phyloP scores from a whole-genome alignment of 768 basidiomycete species.

The Amanita jacksonii region DNA sequence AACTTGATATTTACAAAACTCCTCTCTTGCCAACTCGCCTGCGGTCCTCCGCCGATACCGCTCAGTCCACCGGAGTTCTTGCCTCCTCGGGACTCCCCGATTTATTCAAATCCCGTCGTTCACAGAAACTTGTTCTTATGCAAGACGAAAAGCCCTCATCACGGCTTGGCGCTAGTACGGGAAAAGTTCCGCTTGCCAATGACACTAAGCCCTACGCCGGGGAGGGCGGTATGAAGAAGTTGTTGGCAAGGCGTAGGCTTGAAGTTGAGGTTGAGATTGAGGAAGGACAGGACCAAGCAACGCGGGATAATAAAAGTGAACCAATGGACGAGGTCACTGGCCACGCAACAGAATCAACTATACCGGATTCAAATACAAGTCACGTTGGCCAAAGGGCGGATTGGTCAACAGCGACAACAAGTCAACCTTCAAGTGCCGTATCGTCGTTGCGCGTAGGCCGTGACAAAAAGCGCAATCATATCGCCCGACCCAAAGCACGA shows the following conservation, averaged over 20 bases:
- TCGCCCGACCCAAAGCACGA: slow-evolving; percentile 41
- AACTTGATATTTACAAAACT: slow-evolving; percentile 71
- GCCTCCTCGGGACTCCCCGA: slow-evolving; percentile 39
- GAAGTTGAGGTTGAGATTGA: slow-evolving; percentile 48
- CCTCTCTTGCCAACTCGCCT: slow-evolving; percentile 61
- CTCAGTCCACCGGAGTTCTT: slow-evolving; percentile 21
- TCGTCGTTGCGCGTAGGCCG: slow-evolving; percentile 65
- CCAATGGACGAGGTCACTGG: slow-evolving; percentile 20
- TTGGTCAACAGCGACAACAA: slow-evolving; percentile 23
- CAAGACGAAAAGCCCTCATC: slow-evolving; percentile 44
- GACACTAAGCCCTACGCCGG: slow-evolving; percentile 73
- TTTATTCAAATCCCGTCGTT: slow-evolving; percentile 49
- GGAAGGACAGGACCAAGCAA: slow-evolving; percentile 19
- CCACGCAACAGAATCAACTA: slow-evolving; percentile 21
- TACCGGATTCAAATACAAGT: slow-evolving; percentile 12
- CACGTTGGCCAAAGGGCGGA: slow-evolving; percentile 17
- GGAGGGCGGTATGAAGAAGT: slow-evolving; percentile 69
- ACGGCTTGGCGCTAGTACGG: slow-evolving; percentile 35
- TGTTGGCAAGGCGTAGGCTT: slow-evolving; percentile 51
- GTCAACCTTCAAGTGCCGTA: slow-evolving; percentile 17
- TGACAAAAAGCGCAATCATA: slow-evolving; percentile 47
- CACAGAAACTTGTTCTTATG: slow-evolving; percentile 44
- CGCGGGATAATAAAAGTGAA: neutral
- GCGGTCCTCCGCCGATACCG: slow-evolving; percentile 25
- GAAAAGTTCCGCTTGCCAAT: slow-evolving; percentile 33